Percentiles rank a stretch among this genome's conserved stretches.
Conservation (phyloP, 495 filamentous ascomycete species). For the Lepraria neglecta region DNA sequence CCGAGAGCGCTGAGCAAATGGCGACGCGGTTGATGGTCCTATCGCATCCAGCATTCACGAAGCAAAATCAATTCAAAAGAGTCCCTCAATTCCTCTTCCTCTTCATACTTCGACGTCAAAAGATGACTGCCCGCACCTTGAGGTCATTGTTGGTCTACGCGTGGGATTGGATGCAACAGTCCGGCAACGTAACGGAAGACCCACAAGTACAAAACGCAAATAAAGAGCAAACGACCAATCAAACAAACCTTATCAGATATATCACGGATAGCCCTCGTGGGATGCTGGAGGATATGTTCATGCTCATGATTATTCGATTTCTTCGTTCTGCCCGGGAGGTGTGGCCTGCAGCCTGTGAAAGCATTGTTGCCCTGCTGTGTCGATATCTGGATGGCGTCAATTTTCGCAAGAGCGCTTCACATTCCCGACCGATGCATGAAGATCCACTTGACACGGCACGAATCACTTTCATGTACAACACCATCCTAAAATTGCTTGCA, state of each 20-base stretch:
- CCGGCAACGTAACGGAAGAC: not conserved
- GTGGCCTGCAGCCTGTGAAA: slow-evolving; percentile 51
- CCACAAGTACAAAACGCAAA: slow-evolving; percentile 17
- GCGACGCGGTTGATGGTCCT: slow-evolving; percentile 38
- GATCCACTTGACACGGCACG: slow-evolving; percentile 15
- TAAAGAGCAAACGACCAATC: slow-evolving; percentile 4
- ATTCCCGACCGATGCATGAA: not conserved
- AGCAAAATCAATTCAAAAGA: slow-evolving; percentile 1
- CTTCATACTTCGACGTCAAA: slow-evolving; percentile 42
- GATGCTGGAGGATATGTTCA: slow-evolving; percentile 28
- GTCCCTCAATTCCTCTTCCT: slow-evolving; percentile 48
- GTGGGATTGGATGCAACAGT: slow-evolving; percentile 16
- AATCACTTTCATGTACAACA: slow-evolving; percentile 43
- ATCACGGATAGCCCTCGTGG: not conserved
- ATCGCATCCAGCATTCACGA: slow-evolving; percentile 27
- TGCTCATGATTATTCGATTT: slow-evolving; percentile 45
- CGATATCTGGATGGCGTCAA: slow-evolving; percentile 24
- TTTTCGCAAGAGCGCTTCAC: slow-evolving; percentile 3
- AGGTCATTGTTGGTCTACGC: slow-evolving; percentile 22
- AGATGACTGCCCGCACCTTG: slow-evolving; percentile 39
- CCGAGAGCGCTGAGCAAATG: slow-evolving; percentile 37
- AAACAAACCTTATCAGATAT: not conserved
- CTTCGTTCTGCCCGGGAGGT: slow-evolving; percentile 52
- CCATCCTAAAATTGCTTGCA: slow-evolving; percentile 50
- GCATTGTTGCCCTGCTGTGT: slow-evolving; percentile 36